Conservation (phyloP, 2,329 filamentous ascomycete species). For the Phialophora macrospora region DNA sequence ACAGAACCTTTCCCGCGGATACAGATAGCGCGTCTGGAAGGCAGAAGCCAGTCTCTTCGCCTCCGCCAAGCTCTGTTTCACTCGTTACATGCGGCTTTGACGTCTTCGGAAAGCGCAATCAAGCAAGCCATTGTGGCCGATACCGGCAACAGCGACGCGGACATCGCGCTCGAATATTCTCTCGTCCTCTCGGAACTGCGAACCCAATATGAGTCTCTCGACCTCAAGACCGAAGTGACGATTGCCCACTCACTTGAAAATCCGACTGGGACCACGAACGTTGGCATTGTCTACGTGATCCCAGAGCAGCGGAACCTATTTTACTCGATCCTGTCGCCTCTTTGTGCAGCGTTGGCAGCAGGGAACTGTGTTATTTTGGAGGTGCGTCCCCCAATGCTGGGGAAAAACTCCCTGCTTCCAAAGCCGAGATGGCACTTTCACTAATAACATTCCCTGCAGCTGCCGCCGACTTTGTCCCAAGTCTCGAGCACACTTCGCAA, state of each 20-base stretch:
- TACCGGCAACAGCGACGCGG: constrained; percentile 41
- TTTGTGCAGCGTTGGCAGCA: constrained; percentile 46
- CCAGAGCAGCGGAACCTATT: constrained; percentile 43
- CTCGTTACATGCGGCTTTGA: constrained; percentile 45
- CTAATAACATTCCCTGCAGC: constrained; percentile 9
- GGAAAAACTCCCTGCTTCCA: background rate
- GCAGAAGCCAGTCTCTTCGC: constrained; percentile 46
- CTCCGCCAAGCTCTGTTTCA: constrained; percentile 50
- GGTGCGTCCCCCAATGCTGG: constrained; percentile 30
- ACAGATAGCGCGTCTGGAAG: constrained; percentile 46
- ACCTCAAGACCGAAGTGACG: constrained; percentile 39
- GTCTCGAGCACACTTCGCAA: constrained; percentile 32
- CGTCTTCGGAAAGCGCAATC: constrained; percentile 41
- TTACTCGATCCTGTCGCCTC: constrained; percentile 43
- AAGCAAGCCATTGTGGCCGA: constrained; percentile 44
- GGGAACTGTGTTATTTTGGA: constrained; percentile 47
- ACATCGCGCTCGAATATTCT: constrained; percentile 43
- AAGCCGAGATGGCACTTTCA: constrained; percentile 38
- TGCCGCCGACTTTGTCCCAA: constrained; percentile 21
- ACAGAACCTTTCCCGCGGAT: constrained; percentile 44
- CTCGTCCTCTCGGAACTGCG: constrained; percentile 43
- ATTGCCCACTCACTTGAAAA: constrained; percentile 7
- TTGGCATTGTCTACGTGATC: constrained; percentile 42
- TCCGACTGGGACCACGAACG: constrained; percentile 13
- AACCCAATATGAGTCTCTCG: constrained; percentile 42